Conservation (phyloP, 2,329 filamentous ascomycete species). For the Diaporthe sp. region DNA sequence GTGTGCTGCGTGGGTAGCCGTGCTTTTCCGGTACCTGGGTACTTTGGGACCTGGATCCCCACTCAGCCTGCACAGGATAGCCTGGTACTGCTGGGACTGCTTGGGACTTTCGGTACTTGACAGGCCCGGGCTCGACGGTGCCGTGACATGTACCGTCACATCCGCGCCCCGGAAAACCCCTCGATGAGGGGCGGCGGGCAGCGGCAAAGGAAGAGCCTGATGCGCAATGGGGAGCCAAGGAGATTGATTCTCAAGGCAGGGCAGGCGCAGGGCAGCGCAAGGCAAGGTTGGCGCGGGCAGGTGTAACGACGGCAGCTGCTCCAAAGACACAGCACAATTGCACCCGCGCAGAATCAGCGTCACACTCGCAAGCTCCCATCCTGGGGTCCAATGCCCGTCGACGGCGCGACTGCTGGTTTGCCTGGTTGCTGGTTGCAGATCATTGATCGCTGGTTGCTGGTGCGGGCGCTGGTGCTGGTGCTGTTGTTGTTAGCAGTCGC, state of each 20-base stretch:
- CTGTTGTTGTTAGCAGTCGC: not conserved
- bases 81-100: not conserved
- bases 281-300: not conserved
- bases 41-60: not conserved
- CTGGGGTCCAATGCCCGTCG: slow-evolving; percentile 1
- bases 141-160: slow-evolving; percentile 28
- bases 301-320: not conserved
- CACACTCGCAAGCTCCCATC: slow-evolving; percentile 4
- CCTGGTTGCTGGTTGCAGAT: not conserved
- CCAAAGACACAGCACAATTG: not conserved
- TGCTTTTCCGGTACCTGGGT: slow-evolving; percentile 9
- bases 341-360: not conserved
- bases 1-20: slow-evolving; percentile 1
- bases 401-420: slow-evolving; percentile 12
- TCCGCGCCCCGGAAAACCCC: slow-evolving; percentile 28
- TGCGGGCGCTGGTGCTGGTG: not conserved
- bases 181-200: slow-evolving; percentile 29
- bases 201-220: slow-evolving; percentile 11
- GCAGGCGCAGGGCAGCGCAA: not conserved
- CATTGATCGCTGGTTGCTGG: not conserved
- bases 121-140: slow-evolving; percentile 8
- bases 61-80: not conserved
- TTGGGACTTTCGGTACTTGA: slow-evolving; percentile 11
- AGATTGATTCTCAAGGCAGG: slow-evolving; percentile 1
- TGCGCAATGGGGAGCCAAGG: not conserved